A percentile compares a stretch with the other conserved stretches of the same genome.
phyloP scores from a whole-genome alignment of 1,284 basidiomycete species.

The Austropuccinia psidii region DNA sequence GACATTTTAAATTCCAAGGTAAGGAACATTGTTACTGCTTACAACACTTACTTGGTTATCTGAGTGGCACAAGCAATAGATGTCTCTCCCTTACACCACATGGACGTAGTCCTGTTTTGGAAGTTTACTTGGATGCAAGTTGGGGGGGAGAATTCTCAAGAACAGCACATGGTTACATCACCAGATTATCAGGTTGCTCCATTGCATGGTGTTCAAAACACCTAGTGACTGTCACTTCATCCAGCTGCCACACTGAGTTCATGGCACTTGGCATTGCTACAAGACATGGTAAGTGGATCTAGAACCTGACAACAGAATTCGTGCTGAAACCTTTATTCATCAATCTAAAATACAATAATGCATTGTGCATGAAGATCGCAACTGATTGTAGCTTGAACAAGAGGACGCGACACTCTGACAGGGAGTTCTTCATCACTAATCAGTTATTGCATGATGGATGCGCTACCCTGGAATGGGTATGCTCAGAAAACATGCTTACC shows the following conservation, averaged over 20 bases:
- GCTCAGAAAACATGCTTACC: no score
- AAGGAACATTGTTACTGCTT: background rate
- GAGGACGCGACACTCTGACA: background rate
- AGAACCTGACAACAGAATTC: background rate
- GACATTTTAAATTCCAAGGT: background rate
- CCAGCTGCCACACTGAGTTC: conserved; percentile 9
- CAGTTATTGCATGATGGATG: no score
- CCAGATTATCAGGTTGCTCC: background rate
- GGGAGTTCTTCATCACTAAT: conserved; percentile 7
- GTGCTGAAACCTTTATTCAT: background rate
- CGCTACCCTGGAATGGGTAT: no score
- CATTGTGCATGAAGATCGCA: background rate
- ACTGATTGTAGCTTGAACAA: background rate
- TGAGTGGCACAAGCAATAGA: background rate
- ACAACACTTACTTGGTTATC: background rate
- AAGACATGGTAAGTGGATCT: background rate
- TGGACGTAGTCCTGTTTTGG: background rate
- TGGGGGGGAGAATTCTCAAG: conserved; percentile 15
- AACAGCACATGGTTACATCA: background rate
- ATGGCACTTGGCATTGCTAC: conserved; percentile 4
- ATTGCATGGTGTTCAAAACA: background rate
- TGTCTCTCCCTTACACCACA: no score
- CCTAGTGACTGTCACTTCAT: background rate
- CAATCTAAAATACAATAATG: background rate
- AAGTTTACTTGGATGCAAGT: background rate